Evolutionary conservation across 2,329 filamentous ascomycete species (phyloP), one percentile per base, ranked within the genome.

Genomic region (Calonectria hawksworthii): DNA sequence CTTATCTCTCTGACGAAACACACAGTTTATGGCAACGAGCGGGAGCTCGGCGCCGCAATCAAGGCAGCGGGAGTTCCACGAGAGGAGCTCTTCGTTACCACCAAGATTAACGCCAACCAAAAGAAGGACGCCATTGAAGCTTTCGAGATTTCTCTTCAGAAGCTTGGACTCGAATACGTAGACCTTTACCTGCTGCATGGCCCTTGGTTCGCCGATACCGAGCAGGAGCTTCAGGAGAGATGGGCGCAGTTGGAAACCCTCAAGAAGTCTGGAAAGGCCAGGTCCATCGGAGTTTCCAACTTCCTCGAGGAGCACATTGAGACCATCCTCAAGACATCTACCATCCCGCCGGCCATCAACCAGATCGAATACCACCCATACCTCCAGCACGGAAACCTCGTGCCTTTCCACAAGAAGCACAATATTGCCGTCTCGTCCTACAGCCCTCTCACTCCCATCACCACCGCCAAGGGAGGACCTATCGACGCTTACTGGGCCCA

Each of bases 351-450:
- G 0, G 92, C 91, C 9, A 90, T 94, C 75, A 96, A 96, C 86
- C 94, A 97, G 88, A 94, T 96, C 81, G 94, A 96, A 86, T 93
- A 91, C 81, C 94, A 97, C 84, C 94, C 94, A 0, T 95, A 95
- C 82, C 87, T 94, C 69, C 93, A 94, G 84, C 93, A 94, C 82
- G 88, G 87, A 8, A 86, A 88, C 73, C 86, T 94, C 14, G 70
- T 94, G 36, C 84, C 86, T 21, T 94, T 90, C 84, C 90, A 89
- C 83, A 88, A 87, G 78, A 83, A 89, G 80, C 85, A 93, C 80
- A 84, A 86, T 69, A 94, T 94, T 75, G 89, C 90, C 5, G 83
- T 90, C 3, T 85, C 88, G 8, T 89, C 89, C 9, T 93, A 92
- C 83, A 87, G 82, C 0, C 90, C 92, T 1, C 86, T 94, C 70